Conservation (phyloP, 495 filamentous ascomycete genomes). For the Aspergillus campestris region DNA sequence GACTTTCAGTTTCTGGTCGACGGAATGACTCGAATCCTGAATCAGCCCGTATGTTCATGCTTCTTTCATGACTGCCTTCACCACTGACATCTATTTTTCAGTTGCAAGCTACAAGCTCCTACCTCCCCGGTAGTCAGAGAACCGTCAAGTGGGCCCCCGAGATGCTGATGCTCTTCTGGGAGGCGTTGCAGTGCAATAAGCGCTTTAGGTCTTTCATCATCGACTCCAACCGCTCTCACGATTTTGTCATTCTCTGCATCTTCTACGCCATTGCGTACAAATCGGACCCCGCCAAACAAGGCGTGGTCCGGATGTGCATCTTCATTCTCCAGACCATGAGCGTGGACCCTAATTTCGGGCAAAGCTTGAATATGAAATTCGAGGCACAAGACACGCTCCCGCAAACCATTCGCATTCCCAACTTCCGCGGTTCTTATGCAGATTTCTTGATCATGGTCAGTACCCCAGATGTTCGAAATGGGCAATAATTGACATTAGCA, state of each 20-base stretch:
- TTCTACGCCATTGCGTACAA: constrained; percentile 91
- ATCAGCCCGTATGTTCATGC: constrained; percentile 59
- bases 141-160: constrained; percentile 85
- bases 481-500: constrained; percentile 28
- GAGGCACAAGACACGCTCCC: constrained; percentile 86
- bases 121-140: constrained; percentile 79
- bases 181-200: constrained; percentile 95
- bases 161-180: constrained; percentile 98
- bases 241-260: constrained; percentile 83
- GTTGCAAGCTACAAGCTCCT: constrained; percentile 79
- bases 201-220: constrained; percentile 95
- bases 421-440: constrained; percentile 85
- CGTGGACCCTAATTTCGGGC: constrained; percentile 84
- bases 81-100: constrained; percentile 15
- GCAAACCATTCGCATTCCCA: constrained; percentile 63
- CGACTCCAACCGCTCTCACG: constrained; percentile 86
- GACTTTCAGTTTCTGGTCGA: constrained; percentile 98
- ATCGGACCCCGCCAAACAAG: constrained; percentile 77
- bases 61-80: not conserved
- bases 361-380: constrained; percentile 82
- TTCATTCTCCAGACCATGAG: constrained; percentile 95
- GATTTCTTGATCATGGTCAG: constrained; percentile 82
- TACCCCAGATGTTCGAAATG: not conserved
- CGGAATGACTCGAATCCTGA: constrained; percentile 88
- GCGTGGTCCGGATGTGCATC: constrained; percentile 90